These are phyloP conservation scores for Colletotrichum liaoningense DNA, from an alignment of 2,329 filamentous ascomycete species.

Conservation along the genomic window DNA sequence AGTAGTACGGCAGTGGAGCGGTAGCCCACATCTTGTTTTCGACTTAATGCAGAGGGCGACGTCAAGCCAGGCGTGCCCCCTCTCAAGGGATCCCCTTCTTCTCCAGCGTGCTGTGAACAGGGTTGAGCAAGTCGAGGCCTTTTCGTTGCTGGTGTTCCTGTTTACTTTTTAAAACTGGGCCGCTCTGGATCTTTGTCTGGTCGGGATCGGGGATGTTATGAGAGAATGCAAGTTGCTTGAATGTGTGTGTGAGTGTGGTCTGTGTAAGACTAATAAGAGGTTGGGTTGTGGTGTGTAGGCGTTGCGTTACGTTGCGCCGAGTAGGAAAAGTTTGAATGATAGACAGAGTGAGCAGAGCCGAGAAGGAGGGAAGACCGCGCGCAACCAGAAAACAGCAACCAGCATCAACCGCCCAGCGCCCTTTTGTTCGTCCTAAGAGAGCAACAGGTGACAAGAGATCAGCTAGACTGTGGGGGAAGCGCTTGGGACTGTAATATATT, in stretches of 20 bases:
- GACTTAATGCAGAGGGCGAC: slow-evolving; percentile 37
- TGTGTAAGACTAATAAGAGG: neutral
- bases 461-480: slow-evolving; percentile 14
- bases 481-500: slow-evolving; percentile 34
- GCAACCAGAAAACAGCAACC: slow-evolving; percentile 6
- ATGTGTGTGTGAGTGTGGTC: neutral
- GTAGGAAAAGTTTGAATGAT: neutral
- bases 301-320: neutral
- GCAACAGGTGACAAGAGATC: slow-evolving; percentile 23
- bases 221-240: slow-evolving; percentile 11
- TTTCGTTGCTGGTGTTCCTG: neutral
- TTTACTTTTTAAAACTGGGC: slow-evolving; percentile 30
- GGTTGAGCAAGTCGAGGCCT: slow-evolving; percentile 23
- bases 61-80: slow-evolving; percentile 34
- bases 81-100: slow-evolving; percentile 34
- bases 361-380: neutral
- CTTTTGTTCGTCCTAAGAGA: slow-evolving; percentile 24
- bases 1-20: slow-evolving; percentile 39
- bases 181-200: slow-evolving; percentile 20
- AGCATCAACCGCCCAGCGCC: slow-evolving; percentile 25
- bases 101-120: slow-evolving; percentile 19
- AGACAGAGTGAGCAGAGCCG: neutral
- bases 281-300: slow-evolving; percentile 1
- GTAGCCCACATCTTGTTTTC: slow-evolving; percentile 37
- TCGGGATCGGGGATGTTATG: slow-evolving; percentile 16